Evolutionary conservation across 768 basidiomycete genomes (phyloP).

Genomic region (Boletus fagicola): DNA sequence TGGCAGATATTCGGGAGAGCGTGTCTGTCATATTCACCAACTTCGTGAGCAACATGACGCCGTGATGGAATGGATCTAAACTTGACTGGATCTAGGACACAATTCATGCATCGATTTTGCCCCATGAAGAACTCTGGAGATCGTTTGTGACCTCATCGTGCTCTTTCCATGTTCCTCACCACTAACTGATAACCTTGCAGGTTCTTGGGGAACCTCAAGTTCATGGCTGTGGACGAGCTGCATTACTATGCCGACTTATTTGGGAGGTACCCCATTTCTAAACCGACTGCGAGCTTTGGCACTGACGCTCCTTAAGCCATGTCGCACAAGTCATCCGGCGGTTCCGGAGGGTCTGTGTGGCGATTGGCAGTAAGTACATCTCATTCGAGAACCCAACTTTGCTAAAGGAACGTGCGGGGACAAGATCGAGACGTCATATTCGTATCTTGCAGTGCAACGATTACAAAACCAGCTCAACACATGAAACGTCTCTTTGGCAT

Average conservation of each 20-base stretch:
- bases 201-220: conserved; percentile 72
- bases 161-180: neutral
- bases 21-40: conserved; percentile 88
- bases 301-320: conserved; percentile 47
- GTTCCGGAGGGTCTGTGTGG: conserved; percentile 70
- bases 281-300: neutral
- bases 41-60: conserved; percentile 51
- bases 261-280: conserved; percentile 55
- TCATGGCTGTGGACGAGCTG: conserved; percentile 81
- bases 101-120: conserved; percentile 81
- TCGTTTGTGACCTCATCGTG: conserved; percentile 38
- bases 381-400: neutral
- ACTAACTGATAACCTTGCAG: conserved; percentile 35
- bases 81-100: conserved; percentile 55
- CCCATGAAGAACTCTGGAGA: conserved; percentile 83
- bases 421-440: conserved; percentile 56
- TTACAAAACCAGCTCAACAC: conserved; percentile 69
- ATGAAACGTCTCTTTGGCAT: conserved; percentile 79
- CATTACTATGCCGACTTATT: conserved; percentile 83
- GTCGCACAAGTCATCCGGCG: conserved; percentile 77
- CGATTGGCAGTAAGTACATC: conserved; percentile 64
- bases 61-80: neutral
- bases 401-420: neutral
- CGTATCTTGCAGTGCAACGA: conserved; percentile 87
- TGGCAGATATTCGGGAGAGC: conserved; percentile 62